Evolutionary conservation across 2,329 filamentous ascomycete genomes (phyloP).

Genomic region (Penicillium sp.): DNA sequence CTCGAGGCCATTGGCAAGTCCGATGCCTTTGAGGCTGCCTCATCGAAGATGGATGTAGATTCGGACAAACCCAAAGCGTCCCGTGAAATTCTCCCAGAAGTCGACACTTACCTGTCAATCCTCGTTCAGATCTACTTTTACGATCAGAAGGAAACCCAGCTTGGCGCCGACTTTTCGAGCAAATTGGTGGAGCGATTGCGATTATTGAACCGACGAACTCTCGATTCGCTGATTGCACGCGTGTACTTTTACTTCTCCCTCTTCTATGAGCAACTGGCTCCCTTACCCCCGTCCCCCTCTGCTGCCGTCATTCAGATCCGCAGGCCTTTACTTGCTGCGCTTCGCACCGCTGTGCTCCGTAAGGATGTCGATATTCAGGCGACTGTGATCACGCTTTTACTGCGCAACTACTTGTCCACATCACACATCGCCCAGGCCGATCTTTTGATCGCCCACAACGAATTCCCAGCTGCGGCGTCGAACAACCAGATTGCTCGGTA

Average conservation of each 20-base stretch:
- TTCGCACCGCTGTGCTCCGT: slow-evolving; percentile 90
- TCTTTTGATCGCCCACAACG: slow-evolving; percentile 88
- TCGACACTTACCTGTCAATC: slow-evolving; percentile 85
- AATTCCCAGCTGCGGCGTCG: slow-evolving; percentile 88
- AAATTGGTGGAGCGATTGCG: slow-evolving; percentile 81
- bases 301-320: slow-evolving; percentile 84
- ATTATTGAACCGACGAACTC: slow-evolving; percentile 82
- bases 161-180: slow-evolving; percentile 78
- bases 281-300: slow-evolving; percentile 81
- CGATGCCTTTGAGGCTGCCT: slow-evolving; percentile 58
- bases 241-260: slow-evolving; percentile 98
- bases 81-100: slow-evolving; percentile 79
- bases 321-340: slow-evolving; percentile 77
- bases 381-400: slow-evolving; percentile 86
- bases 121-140: slow-evolving; percentile 82
- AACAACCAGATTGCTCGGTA: slow-evolving; percentile 98
- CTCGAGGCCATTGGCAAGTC: slow-evolving; percentile 67
- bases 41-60: slow-evolving; percentile 71
- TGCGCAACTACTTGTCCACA: slow-evolving; percentile 92
- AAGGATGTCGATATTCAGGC: slow-evolving; percentile 98
- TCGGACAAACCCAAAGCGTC: slow-evolving; percentile 60
- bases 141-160: slow-evolving; percentile 75
- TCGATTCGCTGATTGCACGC: slow-evolving; percentile 90
- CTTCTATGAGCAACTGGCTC: slow-evolving; percentile 87
- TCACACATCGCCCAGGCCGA: slow-evolving; percentile 97